Conservation (phyloP, 306 rosid genomes). For the Oemleria cerasiformis region DNA sequence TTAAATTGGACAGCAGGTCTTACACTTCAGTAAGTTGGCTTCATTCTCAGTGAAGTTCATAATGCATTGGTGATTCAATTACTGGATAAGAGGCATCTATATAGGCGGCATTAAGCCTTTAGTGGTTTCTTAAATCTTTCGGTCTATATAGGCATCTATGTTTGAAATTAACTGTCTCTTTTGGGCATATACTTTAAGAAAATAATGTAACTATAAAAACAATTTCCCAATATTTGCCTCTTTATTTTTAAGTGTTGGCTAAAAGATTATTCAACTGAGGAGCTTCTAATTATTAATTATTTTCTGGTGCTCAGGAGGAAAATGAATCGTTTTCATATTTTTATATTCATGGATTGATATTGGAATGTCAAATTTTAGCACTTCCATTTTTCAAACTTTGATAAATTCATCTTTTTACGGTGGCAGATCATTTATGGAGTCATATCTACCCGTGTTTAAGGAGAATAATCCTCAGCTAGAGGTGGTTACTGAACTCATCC, state of each 20-base stretch:
- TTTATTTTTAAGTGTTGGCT: no score
- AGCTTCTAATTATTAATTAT: not conserved
- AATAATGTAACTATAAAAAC: not conserved
- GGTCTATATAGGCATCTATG: no score
- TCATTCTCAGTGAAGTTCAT: not conserved
- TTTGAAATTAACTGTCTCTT: no score
- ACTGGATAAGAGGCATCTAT: not conserved
- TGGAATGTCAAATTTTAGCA: not conserved
- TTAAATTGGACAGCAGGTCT: not conserved
- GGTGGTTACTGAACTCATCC: conserved; percentile 79
- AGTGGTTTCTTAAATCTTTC: not conserved
- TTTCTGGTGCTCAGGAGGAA: not conserved
- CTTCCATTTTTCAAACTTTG: conserved; percentile 13
- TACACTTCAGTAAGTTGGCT: not conserved
- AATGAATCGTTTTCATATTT: not conserved
- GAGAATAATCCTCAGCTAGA: conserved; percentile 84
- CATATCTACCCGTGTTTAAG: conserved; percentile 59
- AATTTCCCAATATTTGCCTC: not conserved
- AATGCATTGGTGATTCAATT: not conserved
- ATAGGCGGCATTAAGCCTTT: not conserved
- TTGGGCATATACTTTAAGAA: not conserved
- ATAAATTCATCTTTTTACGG: conserved; percentile 4
- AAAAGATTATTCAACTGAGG: not conserved
- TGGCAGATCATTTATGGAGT: conserved; percentile 84
- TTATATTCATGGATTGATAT: not conserved